Conservation (phyloP, 257 asterid species). For the Jaltomata sinuosa region DNA sequence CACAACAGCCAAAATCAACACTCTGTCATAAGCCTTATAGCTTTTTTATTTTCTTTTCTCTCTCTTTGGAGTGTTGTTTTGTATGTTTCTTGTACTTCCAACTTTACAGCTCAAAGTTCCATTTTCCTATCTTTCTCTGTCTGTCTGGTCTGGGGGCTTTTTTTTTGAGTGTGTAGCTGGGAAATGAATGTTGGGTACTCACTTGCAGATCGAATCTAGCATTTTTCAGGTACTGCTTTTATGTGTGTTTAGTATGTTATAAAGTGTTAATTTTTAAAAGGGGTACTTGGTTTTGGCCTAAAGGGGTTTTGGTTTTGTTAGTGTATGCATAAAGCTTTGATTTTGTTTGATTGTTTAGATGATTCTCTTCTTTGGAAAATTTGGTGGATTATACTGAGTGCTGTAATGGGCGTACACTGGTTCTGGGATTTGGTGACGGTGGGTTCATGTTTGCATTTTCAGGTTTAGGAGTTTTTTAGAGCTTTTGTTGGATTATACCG, state of each 20-base stretch:
- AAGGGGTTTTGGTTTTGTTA: background rate
- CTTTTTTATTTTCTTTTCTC: background rate
- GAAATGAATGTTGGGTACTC: background rate
- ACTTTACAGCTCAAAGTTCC: background rate
- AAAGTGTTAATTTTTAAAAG: no score
- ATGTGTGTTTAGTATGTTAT: background rate
- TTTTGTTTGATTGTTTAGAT: background rate
- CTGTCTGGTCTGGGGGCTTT: background rate
- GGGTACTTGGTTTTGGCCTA: background rate
- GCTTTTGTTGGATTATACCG: background rate
- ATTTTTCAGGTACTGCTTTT: conserved; percentile 1
- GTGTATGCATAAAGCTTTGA: background rate
- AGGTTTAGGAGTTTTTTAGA: no score
- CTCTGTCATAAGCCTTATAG: background rate
- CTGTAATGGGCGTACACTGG: background rate
- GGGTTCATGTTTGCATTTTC: background rate
- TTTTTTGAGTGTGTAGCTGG: background rate
- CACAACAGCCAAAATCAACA: background rate
- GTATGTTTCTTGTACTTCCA: background rate
- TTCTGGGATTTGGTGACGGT: background rate
- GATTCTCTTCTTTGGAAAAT: background rate
- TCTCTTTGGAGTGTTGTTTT: background rate
- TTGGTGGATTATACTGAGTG: background rate
- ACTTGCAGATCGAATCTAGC: conserved; percentile 6
- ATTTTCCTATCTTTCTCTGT: background rate